Conservation (phyloP, 495 filamentous ascomycete species). For the Talaromyces proteolyticus region DNA sequence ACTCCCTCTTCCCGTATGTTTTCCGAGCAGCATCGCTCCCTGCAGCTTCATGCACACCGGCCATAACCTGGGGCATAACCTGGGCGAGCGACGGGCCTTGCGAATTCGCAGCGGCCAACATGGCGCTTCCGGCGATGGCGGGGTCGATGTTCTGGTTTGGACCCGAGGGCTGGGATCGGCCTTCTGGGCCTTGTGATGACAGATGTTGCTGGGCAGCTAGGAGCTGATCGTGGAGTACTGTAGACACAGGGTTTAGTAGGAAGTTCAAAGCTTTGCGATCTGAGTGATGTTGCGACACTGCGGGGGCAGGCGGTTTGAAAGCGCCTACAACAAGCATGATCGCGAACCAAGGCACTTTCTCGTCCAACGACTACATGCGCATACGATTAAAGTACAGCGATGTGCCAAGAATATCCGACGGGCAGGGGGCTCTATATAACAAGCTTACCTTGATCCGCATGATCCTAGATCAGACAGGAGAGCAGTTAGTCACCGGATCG, state of each 20-base stretch:
- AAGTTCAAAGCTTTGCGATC: neutral
- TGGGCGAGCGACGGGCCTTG: constrained; percentile 5
- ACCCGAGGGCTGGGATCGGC: constrained; percentile 33
- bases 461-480: constrained; percentile 29
- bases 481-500: neutral
- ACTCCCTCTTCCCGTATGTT: constrained; percentile 70
- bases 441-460: constrained; percentile 49
- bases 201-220: constrained; percentile 42
- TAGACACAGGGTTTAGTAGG: constrained; percentile 2
- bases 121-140: constrained; percentile 40
- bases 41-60: constrained; percentile 30
- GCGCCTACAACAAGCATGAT: too few species aligned
- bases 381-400: constrained; percentile 1
- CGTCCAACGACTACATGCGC: neutral
- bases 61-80: constrained; percentile 19
- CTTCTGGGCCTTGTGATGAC: constrained; percentile 29
- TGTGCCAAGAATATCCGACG: neutral
- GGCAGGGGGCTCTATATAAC: neutral
- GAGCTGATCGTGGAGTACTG: constrained; percentile 51
- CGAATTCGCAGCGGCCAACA: constrained; percentile 24
- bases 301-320: too few species aligned
- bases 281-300: too few species aligned
- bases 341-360: too few species aligned
- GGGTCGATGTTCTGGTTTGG: constrained; percentile 46
- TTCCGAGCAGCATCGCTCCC: constrained; percentile 35